A percentile compares a stretch with the other conserved stretches of the same genome.
Evolutionary conservation across 140 eudicot species (phyloP).

Genomic region (Cichorium intybus): DNA sequence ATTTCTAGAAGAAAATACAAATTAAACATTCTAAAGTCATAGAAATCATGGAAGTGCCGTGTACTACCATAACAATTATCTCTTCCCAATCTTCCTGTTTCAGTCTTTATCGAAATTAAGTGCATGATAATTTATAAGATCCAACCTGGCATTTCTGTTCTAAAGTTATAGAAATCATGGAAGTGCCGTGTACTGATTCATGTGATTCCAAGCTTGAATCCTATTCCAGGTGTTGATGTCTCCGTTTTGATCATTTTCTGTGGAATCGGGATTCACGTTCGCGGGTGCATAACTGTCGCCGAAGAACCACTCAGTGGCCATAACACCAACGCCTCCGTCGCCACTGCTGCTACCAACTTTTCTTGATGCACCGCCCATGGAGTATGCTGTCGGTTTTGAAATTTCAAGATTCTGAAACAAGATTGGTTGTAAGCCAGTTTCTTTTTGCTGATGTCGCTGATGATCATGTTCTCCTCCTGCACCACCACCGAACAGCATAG

Average conservation of each 20-base stretch:
- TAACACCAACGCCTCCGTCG: slow-evolving; percentile 28
- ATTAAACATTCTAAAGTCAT: no score
- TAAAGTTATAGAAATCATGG: slow-evolving; percentile 20
- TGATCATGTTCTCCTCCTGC: slow-evolving; percentile 1
- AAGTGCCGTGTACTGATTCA: slow-evolving; percentile 43
- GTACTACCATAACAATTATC: slow-evolving; percentile 5
- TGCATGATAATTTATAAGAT: background rate
- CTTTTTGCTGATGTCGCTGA: slow-evolving; percentile 18
- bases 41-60: slow-evolving; percentile 42
- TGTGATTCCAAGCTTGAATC: slow-evolving; percentile 48
- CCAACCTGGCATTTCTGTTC: background rate
- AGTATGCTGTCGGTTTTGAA: slow-evolving; percentile 16
- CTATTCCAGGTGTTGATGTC: slow-evolving; percentile 38
- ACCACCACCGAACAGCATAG: slow-evolving; percentile 42
- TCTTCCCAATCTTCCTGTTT: background rate
- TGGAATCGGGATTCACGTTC: slow-evolving; percentile 31
- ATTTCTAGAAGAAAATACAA: background rate
- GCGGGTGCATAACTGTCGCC: slow-evolving; percentile 37
- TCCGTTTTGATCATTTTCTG: slow-evolving; percentile 28
- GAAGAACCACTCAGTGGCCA: slow-evolving; percentile 55
- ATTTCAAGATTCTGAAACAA: slow-evolving; percentile 64
- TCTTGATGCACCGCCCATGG: slow-evolving; percentile 9
- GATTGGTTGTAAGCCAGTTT: slow-evolving; percentile 49
- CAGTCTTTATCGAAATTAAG: background rate
- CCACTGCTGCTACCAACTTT: slow-evolving; percentile 22